These are phyloP conservation scores for Aethionema arabicum DNA, from an alignment of 345 rosid species.

Conservation along the genomic window DNA sequence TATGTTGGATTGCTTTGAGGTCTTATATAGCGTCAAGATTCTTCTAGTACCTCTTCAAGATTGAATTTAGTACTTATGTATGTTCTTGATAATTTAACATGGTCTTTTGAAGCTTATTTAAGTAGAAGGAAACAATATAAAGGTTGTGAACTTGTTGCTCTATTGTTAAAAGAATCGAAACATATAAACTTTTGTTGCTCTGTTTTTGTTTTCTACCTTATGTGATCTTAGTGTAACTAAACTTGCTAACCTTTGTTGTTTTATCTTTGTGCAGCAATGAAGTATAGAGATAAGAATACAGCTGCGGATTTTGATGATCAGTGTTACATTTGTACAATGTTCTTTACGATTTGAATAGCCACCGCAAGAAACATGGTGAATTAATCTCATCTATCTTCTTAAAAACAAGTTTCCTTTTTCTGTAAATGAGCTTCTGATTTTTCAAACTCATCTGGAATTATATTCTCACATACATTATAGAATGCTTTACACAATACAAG, in stretches of 20 bases:
- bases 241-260: slow-evolving; percentile 1
- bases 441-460: background rate
- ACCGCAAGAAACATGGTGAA: background rate
- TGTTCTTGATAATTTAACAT: no score
- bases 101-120: no score
- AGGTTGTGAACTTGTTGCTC: no score
- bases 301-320: background rate
- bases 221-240: slow-evolving; percentile 1
- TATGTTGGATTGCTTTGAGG: background rate
- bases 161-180: no score
- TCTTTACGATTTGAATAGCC: background rate
- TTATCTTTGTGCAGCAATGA: slow-evolving; percentile 4
- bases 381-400: background rate
- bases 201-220: no score
- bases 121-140: no score
- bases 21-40: background rate
- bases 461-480: background rate
- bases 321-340: background rate
- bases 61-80: no score
- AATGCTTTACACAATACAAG: background rate
- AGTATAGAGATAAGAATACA: background rate
- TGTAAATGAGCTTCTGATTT: slow-evolving; percentile 3
- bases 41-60: background rate
- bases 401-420: background rate
- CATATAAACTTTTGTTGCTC: no score